Base-by-base conservation (phyloP, 1,284 basidiomycete genomes). In the Meira miltonrushii region DNA sequence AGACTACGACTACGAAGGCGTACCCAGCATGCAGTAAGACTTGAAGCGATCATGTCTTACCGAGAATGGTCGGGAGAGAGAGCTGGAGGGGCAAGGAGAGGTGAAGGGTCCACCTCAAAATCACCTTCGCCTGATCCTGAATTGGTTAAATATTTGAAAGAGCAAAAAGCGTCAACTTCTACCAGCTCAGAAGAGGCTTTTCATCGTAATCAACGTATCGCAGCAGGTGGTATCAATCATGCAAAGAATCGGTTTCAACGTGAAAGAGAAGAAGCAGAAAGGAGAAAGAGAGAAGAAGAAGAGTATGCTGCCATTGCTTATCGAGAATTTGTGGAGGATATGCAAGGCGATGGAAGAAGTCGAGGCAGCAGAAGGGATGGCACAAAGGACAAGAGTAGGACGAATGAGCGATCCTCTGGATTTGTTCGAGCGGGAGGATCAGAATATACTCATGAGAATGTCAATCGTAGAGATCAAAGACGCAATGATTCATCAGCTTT, bases 231-330 rank as follows among this genome's bases (percentile, higher is more conserved):
- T 38, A 38, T 48, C 4, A 39, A 7, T 38, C n/a, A 17, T 46
- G 40, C 21, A 15, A 73, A 72, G 53, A 66, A 62, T n/a, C 52
- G 69, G 8, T 58, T 57, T 12, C 67, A 75, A 44, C 56, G 60
- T 43, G 71, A 75, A 39, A 58, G 61, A 39, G 72, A 75, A 41
- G 72, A 68, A 8, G 65, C 64, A 13, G 69, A 72, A 41, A 51
- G 57, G 33, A 71, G 69, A 50, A 56, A 55, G 39, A 68, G 62
- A 51, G 62, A 67, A 39, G 72, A 64, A 2, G 61, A 74, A 28
- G 38, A 68, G 23, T 66, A 65, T 33, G 70, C 65, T n/a, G 65
- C 61, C 0, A 41, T 39, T 19, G 72, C 70, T 9, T 75, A 74
- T 55, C 44, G 66, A 19, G 72, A 72, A 10, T 72, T 75, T 33